phyloP scores from a whole-genome alignment of 2,329 filamentous ascomycete species.

The Magnaporthiopsis rhizophila region DNA sequence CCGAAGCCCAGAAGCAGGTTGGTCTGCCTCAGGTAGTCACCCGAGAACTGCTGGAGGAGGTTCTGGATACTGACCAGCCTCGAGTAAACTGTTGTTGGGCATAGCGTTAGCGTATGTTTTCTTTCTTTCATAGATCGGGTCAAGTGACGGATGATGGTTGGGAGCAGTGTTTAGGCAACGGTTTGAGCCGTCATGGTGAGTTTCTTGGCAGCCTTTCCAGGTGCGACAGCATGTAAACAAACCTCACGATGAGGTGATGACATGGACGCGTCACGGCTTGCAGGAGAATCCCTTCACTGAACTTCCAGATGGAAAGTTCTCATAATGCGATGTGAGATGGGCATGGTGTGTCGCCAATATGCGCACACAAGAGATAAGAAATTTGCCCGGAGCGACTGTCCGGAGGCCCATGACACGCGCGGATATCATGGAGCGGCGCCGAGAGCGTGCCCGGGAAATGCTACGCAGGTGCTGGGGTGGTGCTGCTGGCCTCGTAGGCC shows the following conservation, averaged over 20 bases:
- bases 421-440: no score
- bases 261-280: background rate
- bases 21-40: constrained; percentile 82
- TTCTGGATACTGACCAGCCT: constrained; percentile 70
- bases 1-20: constrained; percentile 74
- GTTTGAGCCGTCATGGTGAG: background rate
- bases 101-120: background rate
- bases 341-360: no score
- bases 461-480: no score
- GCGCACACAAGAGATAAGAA: no score
- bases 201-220: background rate
- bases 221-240: background rate
- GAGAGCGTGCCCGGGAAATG: no score
- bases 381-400: no score
- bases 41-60: constrained; percentile 69
- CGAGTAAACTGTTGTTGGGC: constrained; percentile 46
- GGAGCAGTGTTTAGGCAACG: background rate
- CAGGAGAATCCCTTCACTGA: background rate
- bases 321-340: no score
- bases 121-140: background rate
- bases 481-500: no score
- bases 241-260: background rate
- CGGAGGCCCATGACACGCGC: no score
- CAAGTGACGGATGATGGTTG: background rate
- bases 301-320: background rate